Evolutionary conservation across 208 protist species (phyloP), one percentile per base, ranked within the genome.

Genomic region (Tritrichomonas musculus): DNA sequence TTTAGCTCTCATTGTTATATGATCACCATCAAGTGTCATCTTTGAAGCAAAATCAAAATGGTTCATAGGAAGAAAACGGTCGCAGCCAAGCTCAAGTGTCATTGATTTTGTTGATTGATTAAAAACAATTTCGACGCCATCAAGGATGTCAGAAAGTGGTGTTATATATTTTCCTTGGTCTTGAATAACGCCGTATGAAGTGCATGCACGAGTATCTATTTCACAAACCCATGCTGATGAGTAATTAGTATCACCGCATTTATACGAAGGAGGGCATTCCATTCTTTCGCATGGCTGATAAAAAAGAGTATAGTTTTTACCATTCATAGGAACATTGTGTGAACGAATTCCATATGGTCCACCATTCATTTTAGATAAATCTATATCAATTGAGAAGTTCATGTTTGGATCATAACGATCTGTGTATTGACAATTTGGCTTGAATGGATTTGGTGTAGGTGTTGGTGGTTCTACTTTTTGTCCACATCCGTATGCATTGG

Each of bases 201-300:
- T n/a, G 27, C 77, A 88, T 36, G 9, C 22, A 2, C 13, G 33
- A 17, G 41, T 39, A 27, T 88, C 77, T 33, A 2, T 1, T 39
- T 57, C 27, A 30, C 77, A 88, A 39, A 57, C 1, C 77, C 77
- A 88, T 25, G 47, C 77, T 11, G 47, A 57, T 11, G 77, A 44
- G 39, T 44, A 47, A 33, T 13, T 39, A 53, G 22, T 3, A n/a
- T 2, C 33, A 39, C 20, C 14, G n/a, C 25, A 17, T 53, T 57
- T 20, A 53, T 88, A 39, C 27, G 47, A 25, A 14, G 47, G 20
- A 57, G 44, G 77, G 20, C 11, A 57, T 44, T 53, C 20, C 11
- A 69, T 69, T 8, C 77, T 25, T 49, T 88, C 77, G n/a, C 77
- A 88, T 60, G 77, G 77, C n/a, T 88, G 77, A 39, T 57, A 88